A percentile compares a stretch with the other conserved stretches of the same genome.
These are phyloP conservation scores for Rubroboletus pulcherrimus DNA, from an alignment of 768 basidiomycete genomes.

Conservation along the genomic window DNA sequence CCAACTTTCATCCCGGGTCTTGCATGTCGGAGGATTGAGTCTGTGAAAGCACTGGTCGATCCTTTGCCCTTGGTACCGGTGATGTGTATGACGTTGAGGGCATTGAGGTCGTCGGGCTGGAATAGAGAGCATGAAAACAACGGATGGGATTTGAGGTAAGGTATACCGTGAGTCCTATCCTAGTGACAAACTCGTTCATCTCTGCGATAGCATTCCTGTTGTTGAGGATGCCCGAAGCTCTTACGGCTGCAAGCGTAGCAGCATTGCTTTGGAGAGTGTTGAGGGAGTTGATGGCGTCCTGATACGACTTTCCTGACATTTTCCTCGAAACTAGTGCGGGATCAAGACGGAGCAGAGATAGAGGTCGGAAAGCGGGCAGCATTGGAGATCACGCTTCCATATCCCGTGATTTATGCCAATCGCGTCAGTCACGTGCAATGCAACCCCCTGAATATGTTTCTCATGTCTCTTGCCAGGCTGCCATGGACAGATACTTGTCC, in stretches of 20 bases:
- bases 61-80: conserved; percentile 99
- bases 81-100: conserved; percentile 90
- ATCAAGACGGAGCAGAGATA: conserved; percentile 5
- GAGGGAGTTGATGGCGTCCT: conserved; percentile 67
- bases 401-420: not conserved
- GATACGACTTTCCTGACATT: conserved; percentile 60
- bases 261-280: conserved; percentile 92
- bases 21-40: conserved; percentile 77
- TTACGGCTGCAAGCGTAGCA: conserved; percentile 80
- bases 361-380: conserved; percentile 3
- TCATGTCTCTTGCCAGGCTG: no score
- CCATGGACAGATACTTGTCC: conserved; percentile 29
- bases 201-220: conserved; percentile 68
- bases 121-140: conserved; percentile 10
- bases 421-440: conserved; percentile 8
- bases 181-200: conserved; percentile 83
- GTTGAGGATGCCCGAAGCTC: conserved; percentile 60
- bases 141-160: not conserved
- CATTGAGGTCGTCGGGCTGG: conserved; percentile 80
- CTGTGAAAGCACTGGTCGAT: conserved; percentile 90
- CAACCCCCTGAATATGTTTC: conserved; percentile 8
- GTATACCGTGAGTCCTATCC: conserved; percentile 83
- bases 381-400: not conserved
- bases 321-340: conserved; percentile 21
- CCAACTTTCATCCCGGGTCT: conserved; percentile 79